Evolutionary conservation across 2,329 filamentous ascomycete genomes (phyloP), one percentile per base, ranked within the genome.

Genomic region (Curvularia hawaiiensis): DNA sequence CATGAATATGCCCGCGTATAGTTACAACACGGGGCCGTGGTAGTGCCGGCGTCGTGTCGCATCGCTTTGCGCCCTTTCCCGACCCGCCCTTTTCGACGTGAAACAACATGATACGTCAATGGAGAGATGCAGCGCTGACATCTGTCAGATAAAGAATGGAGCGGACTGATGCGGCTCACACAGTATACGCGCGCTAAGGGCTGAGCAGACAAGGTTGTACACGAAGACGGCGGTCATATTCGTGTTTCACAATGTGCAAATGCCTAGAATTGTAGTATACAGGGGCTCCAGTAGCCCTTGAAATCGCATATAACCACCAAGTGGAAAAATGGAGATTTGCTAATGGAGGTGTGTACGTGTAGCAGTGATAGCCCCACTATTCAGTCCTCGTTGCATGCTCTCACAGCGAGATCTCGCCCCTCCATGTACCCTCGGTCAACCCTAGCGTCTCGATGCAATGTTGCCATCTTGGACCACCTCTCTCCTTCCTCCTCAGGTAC

Each of bases 381-480:
- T 6, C 44, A 33, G 28, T 14, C 11, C 11, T 33, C 28, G 10
- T 31, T 31, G 12, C 35, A 40, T 45, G 12, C 41, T 51, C 47
- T 64, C 85, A 91, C 75, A 93, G 74, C 60, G 83, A 87, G 75
- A 98, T 97, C 81, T 98, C 92, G 48, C 88, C 89, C 82, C 92
- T 90, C 89, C 92, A 98, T 50, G 90, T 92, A 39, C 91, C 92
- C 49, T 93, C 91, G 14, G 89, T 91, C 77, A 99, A 78, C 14
- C 96, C 95, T 60, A 99, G 80, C 59, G 86, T 94, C 77, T 90
- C 82, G 63, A 97, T 84, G 81, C 97, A 82, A 77, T 96, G 85
- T 76, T 90, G 88, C 91, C 93, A 99, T 75, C 96, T 84, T 54
- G 91, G 89, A 52, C 95, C 93, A 57, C 95, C 95, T 63, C 92